Percentiles rank a stretch among this genome's conserved stretches.
These are phyloP conservation scores for Butyriboletus loyo DNA, from an alignment of 768 basidiomycete genomes.

Conservation along the genomic window DNA sequence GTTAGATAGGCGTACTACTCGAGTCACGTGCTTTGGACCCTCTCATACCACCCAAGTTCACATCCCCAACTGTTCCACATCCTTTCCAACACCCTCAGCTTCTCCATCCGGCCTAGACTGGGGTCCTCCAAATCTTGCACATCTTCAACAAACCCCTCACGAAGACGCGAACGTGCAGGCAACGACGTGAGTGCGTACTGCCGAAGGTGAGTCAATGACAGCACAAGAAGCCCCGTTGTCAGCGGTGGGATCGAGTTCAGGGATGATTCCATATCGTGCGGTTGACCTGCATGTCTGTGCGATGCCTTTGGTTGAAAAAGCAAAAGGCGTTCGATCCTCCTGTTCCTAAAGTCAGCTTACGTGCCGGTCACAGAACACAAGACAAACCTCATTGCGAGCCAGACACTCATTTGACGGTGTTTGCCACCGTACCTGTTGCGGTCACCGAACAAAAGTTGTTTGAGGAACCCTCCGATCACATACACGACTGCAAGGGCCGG, in stretches of 20 bases:
- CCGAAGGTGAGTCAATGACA: conserved; percentile 67
- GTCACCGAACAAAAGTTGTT: conserved; percentile 48
- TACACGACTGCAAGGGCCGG: conserved; percentile 84
- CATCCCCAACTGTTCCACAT: conserved; percentile 89
- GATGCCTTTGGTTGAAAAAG: conserved; percentile 42
- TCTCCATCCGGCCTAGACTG: conserved; percentile 61
- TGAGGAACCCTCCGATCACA: conserved; percentile 51
- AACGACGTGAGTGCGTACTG: conserved; percentile 57
- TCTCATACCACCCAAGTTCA: conserved; percentile 56
- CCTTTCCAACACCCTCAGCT: conserved; percentile 72
- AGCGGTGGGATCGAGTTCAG: conserved; percentile 41
- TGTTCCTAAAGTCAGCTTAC: conserved; percentile 23
- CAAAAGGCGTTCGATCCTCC: conserved; percentile 68
- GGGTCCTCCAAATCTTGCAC: conserved; percentile 80
- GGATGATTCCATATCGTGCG: conserved; percentile 1
- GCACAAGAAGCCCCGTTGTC: conserved; percentile 69
- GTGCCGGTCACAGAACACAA: background rate
- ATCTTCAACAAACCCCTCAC: conserved; percentile 82
- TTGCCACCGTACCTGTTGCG: conserved; percentile 58
- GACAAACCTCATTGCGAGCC: conserved; percentile 67
- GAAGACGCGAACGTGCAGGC: conserved; percentile 58
- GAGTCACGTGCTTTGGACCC: conserved; percentile 8
- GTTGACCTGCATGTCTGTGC: conserved; percentile 10
- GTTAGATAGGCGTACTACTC: conserved; percentile 59
- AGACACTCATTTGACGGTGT: conserved; percentile 51